Evolutionary conservation across 2,329 filamentous ascomycete genomes (phyloP), one percentile per base, ranked within the genome.

Genomic region (Cercospora berteroae): DNA sequence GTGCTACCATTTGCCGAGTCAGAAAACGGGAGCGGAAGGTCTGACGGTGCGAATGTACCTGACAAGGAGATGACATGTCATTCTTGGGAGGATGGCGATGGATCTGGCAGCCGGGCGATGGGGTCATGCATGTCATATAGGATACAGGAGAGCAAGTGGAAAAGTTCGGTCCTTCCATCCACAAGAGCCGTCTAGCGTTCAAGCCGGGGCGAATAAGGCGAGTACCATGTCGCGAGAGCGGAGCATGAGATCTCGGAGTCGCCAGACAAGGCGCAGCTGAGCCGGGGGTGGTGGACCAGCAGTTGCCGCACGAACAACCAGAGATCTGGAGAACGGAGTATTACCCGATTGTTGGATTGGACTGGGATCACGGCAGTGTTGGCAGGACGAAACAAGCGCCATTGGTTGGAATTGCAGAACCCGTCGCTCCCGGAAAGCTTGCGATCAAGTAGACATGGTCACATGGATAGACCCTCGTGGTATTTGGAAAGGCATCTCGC

Each of bases 41-140:
- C 18, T 31, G 16, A 13, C 18, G 29, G 12, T 58, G 55, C 55
- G 55, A 36, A 23, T 8, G 9, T 18, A 58, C 27, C 31, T 20
- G 55, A 58, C 55, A 33, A 36, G 27, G 55, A 31, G 31, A 36
- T 58, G 27, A 20, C 27, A 58, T 58, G 55, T 31, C 55, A 58
- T 36, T 33, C 55, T 33, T 58, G 55, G 27, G 55, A 58, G 55
- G 55, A 23, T 29, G 29, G 55, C 18, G 55, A 58, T 58, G 25
- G 18, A 23, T 36, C 27, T 18, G 27, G 55, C 55, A 18, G 29
- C 25, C 55, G 29, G 55, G 55, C 55, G 55, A 58, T 58, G 55
- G 55, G 55, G 29, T 20, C 55, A 58, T 36, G 55, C 31, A 58
- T 20, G 31, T 58, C 27, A 58, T 58, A 58, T 58, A 58, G n/a